phyloP scores from a whole-genome alignment of 2,329 filamentous ascomycete species.

The Arthroderma sp. region DNA sequence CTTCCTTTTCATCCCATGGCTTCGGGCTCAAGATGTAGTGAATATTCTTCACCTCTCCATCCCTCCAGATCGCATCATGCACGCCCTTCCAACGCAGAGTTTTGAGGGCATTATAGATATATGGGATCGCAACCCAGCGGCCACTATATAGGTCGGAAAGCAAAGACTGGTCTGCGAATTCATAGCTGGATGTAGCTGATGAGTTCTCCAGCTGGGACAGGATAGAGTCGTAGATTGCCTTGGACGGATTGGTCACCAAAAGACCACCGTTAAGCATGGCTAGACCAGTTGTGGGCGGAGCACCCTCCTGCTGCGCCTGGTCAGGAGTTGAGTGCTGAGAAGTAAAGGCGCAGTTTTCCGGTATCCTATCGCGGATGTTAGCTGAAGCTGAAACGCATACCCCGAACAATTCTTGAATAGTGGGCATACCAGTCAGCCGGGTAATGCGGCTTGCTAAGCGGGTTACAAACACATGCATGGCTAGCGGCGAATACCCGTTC shows the following conservation, averaged over 20 bases:
- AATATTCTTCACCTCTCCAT: slow-evolving; percentile 48
- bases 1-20: slow-evolving; percentile 44
- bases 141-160: slow-evolving; percentile 45
- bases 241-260: slow-evolving; percentile 48
- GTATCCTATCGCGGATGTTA: slow-evolving; percentile 25
- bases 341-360: slow-evolving; percentile 49
- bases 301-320: slow-evolving; percentile 39
- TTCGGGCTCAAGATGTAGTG: slow-evolving; percentile 51
- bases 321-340: slow-evolving; percentile 40
- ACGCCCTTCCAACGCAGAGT: slow-evolving; percentile 44
- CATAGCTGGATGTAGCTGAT: slow-evolving; percentile 36
- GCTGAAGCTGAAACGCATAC: background rate
- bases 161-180: slow-evolving; percentile 48
- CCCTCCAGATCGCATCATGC: slow-evolving; percentile 47
- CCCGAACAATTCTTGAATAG: background rate
- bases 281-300: slow-evolving; percentile 37
- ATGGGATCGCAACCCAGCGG: slow-evolving; percentile 46
- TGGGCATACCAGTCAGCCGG: slow-evolving; percentile 51
- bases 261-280: slow-evolving; percentile 49
- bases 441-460: slow-evolving; percentile 64
- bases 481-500: slow-evolving; percentile 64
- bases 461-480: slow-evolving; percentile 80
- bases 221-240: slow-evolving; percentile 40
- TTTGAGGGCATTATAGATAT: slow-evolving; percentile 50
- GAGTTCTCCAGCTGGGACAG: slow-evolving; percentile 33